A percentile compares a stretch with the other conserved stretches of the same genome.
Conservation (phyloP, 2,329 filamentous ascomycete species). For the Colletotrichum somersetense region DNA sequence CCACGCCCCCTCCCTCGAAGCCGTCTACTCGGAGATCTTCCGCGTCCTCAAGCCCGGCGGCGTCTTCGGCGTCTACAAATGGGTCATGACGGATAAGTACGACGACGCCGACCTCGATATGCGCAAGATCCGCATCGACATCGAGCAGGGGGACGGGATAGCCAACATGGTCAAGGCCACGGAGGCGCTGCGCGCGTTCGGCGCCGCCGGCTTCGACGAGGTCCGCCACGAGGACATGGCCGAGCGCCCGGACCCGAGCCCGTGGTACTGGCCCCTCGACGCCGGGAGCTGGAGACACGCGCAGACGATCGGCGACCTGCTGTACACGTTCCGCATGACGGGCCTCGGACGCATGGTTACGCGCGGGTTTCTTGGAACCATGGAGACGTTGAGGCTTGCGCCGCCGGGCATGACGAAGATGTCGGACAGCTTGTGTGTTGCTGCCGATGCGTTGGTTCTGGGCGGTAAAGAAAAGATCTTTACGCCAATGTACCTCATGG, state of each 20-base stretch:
- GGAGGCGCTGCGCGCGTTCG: conserved; percentile 85
- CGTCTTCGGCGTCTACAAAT: conserved; percentile 97
- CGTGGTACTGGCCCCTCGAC: conserved; percentile 89
- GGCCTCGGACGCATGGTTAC: conserved; percentile 78
- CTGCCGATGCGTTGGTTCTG: conserved; percentile 83
- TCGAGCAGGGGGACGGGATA: conserved; percentile 96
- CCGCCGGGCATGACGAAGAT: conserved; percentile 88
- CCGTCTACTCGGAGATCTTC: conserved; percentile 95
- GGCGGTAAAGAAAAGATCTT: conserved; percentile 88
- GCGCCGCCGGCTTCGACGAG: conserved; percentile 87
- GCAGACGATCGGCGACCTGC: conserved; percentile 77
- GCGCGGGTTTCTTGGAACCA: conserved; percentile 77
- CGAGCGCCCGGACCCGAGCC: conserved; percentile 77
- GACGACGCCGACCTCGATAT: conserved; percentile 90
- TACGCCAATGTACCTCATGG: conserved; percentile 96
- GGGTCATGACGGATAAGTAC: conserved; percentile 97
- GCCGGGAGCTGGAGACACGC: conserved; percentile 84
- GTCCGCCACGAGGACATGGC: conserved; percentile 89
- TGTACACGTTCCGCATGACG: conserved; percentile 87
- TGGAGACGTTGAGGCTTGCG: conserved; percentile 79
- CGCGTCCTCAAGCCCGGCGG: conserved; percentile 96
- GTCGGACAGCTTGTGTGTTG: conserved; percentile 81
- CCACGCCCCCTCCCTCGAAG: conserved; percentile 90
- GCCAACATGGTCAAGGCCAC: conserved; percentile 94
- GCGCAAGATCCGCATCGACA: conserved; percentile 90